phyloP scores from a whole-genome alignment of 768 basidiomycete species.

The Pisolithus albus region DNA sequence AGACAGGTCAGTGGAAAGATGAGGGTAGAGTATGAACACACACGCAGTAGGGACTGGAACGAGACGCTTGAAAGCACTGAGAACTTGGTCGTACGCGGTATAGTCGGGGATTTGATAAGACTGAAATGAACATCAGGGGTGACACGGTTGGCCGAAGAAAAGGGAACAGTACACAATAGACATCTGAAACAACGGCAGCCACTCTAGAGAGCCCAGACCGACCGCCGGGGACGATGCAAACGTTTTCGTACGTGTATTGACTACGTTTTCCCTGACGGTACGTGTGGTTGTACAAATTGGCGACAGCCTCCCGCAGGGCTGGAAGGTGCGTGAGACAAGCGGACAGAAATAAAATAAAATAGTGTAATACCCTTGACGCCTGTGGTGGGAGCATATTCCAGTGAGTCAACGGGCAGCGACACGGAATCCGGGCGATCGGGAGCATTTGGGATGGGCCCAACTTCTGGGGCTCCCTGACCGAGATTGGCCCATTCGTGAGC shows the following conservation, averaged over 20 bases:
- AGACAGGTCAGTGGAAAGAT: conserved; percentile 2
- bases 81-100: conserved; percentile 80
- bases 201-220: conserved; percentile 85
- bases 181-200: conserved; percentile 87
- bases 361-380: conserved; percentile 65
- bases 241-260: conserved; percentile 88
- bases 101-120: conserved; percentile 92
- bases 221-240: conserved; percentile 93
- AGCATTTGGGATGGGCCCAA: conserved; percentile 76
- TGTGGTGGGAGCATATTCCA: conserved; percentile 91
- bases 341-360: neutral
- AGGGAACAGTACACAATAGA: conserved; percentile 56
- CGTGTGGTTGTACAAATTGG: conserved; percentile 80
- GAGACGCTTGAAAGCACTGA: conserved; percentile 81
- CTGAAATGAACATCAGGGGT: conserved; percentile 27
- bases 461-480: conserved; percentile 90
- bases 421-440: conserved; percentile 60
- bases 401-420: conserved; percentile 57
- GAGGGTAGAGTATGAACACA: conserved; percentile 21
- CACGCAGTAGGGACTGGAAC: conserved; percentile 88
- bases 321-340: conserved; percentile 5
- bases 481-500: conserved; percentile 82
- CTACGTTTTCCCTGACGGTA: conserved; percentile 77
- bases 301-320: conserved; percentile 86
- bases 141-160: neutral